These are phyloP conservation scores for Aureobasidium melanogenum DNA, from an alignment of 2,329 filamentous ascomycete species.

Conservation along the genomic window DNA sequence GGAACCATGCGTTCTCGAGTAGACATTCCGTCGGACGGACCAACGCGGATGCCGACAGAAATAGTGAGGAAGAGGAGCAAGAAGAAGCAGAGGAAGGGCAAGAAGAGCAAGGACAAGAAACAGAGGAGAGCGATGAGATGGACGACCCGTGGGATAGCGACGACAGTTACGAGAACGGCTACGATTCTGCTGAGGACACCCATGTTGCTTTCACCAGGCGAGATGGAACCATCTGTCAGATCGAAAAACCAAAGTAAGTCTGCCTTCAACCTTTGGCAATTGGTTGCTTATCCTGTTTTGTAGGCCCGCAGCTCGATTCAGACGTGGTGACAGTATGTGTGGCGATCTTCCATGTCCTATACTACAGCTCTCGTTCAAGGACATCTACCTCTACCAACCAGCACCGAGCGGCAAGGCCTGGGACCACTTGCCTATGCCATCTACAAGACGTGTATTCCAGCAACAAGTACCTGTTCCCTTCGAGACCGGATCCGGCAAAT, in stretches of 20 bases:
- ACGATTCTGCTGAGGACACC: not conserved
- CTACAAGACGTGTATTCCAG: conserved; percentile 26
- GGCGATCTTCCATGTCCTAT: conserved; percentile 31
- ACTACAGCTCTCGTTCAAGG: conserved; percentile 31
- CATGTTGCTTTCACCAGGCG: conserved; percentile 13
- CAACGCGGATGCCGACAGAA: not conserved
- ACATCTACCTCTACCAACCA: conserved; percentile 36
- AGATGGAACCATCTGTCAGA: conserved; percentile 17
- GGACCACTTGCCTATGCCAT: conserved; percentile 12
- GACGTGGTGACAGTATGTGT: conserved; percentile 19
- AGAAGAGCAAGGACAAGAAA: not conserved
- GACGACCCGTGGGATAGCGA: conserved; percentile 4
- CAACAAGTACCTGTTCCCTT: conserved; percentile 26
- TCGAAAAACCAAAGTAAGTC: conserved; percentile 17
- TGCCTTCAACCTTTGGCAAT: conserved; percentile 16
- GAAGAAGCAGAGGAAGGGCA: not conserved
- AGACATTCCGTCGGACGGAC: not conserved
- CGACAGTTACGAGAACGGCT: not conserved
- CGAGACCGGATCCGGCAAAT: conserved; percentile 16
- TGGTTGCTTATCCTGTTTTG: no score
- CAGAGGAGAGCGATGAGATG: conserved; percentile 7
- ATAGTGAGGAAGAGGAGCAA: not conserved
- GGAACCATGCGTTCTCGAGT: not conserved
- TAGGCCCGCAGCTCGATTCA: conserved; percentile 16
- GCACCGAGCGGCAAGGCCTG: conserved; percentile 3